Conservation (phyloP, 257 asterid species). For the Solanum pennellii region DNA sequence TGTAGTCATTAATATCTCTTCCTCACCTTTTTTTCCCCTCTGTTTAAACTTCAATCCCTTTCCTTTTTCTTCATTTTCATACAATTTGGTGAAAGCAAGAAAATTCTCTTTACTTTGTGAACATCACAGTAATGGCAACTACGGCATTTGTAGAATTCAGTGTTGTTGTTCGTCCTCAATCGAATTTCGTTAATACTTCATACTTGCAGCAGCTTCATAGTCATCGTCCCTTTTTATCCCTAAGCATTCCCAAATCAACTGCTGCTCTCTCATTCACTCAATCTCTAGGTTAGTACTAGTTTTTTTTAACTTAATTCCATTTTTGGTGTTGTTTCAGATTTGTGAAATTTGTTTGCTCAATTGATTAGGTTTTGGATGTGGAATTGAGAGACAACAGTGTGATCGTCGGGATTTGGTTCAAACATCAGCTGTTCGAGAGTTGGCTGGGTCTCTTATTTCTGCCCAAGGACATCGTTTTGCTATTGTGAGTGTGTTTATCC, state of each 20-base stretch:
- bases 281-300: background rate
- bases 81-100: background rate
- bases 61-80: background rate
- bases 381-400: constrained; percentile 10
- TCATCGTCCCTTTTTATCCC: background rate
- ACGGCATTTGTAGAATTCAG: background rate
- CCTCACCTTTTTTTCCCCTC: background rate
- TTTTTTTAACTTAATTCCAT: background rate
- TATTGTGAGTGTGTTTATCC: constrained; percentile 32
- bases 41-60: background rate
- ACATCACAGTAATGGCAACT: background rate
- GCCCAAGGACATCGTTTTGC: constrained; percentile 72
- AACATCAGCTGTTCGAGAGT: constrained; percentile 54
- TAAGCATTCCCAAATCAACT: background rate
- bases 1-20: background rate
- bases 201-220: background rate
- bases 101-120: background rate
- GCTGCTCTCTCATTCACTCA: constrained; percentile 1
- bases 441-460: constrained; percentile 53
- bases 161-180: background rate
- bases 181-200: background rate
- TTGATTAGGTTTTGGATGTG: constrained; percentile 22
- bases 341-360: background rate
- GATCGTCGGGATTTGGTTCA: constrained; percentile 11
- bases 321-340: background rate